A percentile compares a stretch with the other conserved stretches of the same genome.
Evolutionary conservation across 352 stramenopile genomes (phyloP).

Genomic region (Phytophthora nicotianae): DNA sequence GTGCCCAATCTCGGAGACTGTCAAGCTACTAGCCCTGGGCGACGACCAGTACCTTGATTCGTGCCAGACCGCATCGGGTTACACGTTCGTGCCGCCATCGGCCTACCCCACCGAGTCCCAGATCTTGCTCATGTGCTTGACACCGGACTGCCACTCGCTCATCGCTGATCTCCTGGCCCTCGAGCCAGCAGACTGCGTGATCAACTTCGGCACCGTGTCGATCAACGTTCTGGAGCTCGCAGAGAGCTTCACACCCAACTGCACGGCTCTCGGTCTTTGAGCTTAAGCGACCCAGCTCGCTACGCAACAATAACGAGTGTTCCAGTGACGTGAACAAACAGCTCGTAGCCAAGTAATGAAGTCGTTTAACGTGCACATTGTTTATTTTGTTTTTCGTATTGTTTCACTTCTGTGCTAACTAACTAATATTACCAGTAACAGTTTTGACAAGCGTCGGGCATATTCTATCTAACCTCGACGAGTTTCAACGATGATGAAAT

Average conservation of each 20-base stretch:
- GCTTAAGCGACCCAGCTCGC: conserved; percentile 20
- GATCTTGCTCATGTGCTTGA: conserved; percentile 45
- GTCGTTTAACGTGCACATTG: conserved; percentile 19
- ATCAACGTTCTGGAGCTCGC: conserved; percentile 56
- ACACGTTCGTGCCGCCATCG: conserved; percentile 39
- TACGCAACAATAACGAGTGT: conserved; percentile 12
- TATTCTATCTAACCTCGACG: too few relatives aligned
- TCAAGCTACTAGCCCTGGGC: conserved; percentile 38
- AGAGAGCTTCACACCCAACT: conserved; percentile 45
- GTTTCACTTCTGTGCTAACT: not conserved
- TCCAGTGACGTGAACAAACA: conserved; percentile 10
- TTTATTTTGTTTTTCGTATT: not conserved
- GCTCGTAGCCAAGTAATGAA: conserved; percentile 24
- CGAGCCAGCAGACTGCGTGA: conserved; percentile 47
- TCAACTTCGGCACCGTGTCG: conserved; percentile 42
- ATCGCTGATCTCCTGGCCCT: conserved; percentile 40
- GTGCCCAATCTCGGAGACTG: conserved; percentile 37
- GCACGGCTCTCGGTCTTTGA: conserved; percentile 36
- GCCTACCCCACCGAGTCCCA: conserved; percentile 37
- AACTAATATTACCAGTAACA: too few relatives aligned
- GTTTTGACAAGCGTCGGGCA: too few relatives aligned
- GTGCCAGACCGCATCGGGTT: conserved; percentile 39
- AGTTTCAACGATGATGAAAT: too few relatives aligned
- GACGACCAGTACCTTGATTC: conserved; percentile 19
- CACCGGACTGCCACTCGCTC: conserved; percentile 37